phyloP scores from a whole-genome alignment of 2,329 filamentous ascomycete species.

The Akanthomyces muscarius region DNA sequence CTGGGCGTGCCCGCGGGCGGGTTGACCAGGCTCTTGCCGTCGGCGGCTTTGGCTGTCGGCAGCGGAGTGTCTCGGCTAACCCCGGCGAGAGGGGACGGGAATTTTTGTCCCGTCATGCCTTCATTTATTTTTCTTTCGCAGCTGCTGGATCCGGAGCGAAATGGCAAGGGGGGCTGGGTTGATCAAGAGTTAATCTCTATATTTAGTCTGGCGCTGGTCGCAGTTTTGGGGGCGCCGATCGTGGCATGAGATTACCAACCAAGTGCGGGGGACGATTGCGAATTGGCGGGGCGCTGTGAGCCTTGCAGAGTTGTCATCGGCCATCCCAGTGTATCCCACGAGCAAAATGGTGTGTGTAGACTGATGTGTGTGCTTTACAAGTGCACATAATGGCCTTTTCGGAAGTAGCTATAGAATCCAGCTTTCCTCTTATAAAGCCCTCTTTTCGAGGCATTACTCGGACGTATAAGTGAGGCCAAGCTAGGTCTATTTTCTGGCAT shows the following conservation, averaged over 20 bases:
- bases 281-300: not conserved
- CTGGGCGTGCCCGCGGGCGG: conserved; percentile 57
- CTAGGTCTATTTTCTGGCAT: too few relatives aligned
- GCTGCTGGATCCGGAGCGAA: not conserved
- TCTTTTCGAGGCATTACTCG: too few relatives aligned
- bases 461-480: too few relatives aligned
- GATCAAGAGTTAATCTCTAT: not conserved
- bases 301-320: not conserved
- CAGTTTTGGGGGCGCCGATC: not conserved
- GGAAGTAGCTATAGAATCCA: too few relatives aligned
- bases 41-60: conserved; percentile 55
- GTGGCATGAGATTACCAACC: conserved; percentile 10
- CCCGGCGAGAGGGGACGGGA: conserved; percentile 52
- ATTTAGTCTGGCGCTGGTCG: not conserved
- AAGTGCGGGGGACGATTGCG: conserved; percentile 2
- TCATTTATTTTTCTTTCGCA: not conserved
- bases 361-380: too few relatives aligned
- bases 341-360: too few relatives aligned
- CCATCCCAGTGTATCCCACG: not conserved
- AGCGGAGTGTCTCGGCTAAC: conserved; percentile 55
- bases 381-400: too few relatives aligned
- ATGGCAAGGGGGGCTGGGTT: not conserved
- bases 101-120: not conserved
- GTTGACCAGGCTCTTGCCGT: conserved; percentile 77
- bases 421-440: too few relatives aligned